phyloP scores from a whole-genome alignment of 192 early-diverging fungal genomes.

The Backusella morwellensis region DNA sequence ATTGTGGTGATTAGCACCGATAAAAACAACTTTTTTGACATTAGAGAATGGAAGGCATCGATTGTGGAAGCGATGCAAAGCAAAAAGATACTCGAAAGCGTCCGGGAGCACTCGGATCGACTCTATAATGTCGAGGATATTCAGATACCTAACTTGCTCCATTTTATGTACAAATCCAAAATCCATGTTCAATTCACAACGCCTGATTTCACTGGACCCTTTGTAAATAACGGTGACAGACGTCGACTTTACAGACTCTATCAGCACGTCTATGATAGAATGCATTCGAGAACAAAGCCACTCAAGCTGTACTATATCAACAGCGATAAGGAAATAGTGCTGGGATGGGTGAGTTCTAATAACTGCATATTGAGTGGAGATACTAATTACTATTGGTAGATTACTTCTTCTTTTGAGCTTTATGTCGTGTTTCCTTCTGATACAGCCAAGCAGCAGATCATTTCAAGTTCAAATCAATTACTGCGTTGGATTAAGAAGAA shows the following conservation, averaged over 20 bases:
- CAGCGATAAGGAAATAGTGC: conserved; percentile 49
- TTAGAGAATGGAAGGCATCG: conserved; percentile 63
- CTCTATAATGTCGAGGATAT: conserved; percentile 55
- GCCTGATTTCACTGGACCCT: conserved; percentile 56
- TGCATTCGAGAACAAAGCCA: conserved; percentile 52
- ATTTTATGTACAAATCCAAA: conserved; percentile 72
- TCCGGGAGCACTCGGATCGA: conserved; percentile 46
- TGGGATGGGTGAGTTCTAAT: conserved; percentile 70
- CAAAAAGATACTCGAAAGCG: conserved; percentile 30
- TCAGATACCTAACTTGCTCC: conserved; percentile 63
- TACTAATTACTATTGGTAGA: conserved; percentile 25
- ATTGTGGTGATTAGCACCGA: conserved; percentile 75
- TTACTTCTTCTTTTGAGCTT: conserved; percentile 65
- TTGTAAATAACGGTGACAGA: conserved; percentile 50
- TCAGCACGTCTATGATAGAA: conserved; percentile 53
- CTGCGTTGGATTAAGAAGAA: conserved; percentile 78
- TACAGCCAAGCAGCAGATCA: conserved; percentile 62
- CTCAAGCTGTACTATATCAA: conserved; percentile 53
- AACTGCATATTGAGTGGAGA: no score
- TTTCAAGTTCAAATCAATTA: conserved; percentile 61
- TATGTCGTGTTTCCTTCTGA: conserved; percentile 65
- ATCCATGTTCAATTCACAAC: conserved; percentile 64
- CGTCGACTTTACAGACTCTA: conserved; percentile 59
- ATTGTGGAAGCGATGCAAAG: conserved; percentile 57
- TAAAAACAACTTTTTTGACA: conserved; percentile 80